Conservation (phyloP, 441 rosid genomes). For the Corymbia calophylla region DNA sequence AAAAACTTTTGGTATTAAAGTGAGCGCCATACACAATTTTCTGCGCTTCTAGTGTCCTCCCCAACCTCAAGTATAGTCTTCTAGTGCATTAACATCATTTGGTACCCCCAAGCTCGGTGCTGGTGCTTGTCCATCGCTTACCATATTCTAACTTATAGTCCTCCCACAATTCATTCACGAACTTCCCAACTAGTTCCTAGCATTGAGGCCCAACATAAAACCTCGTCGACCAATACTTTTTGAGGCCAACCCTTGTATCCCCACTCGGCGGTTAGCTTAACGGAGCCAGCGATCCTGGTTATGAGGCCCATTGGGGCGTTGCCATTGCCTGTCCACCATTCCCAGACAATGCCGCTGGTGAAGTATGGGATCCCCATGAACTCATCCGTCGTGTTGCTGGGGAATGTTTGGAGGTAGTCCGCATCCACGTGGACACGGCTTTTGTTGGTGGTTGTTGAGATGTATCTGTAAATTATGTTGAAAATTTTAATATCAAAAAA, state of each 20-base stretch:
- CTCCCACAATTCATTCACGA: neutral
- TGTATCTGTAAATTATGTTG: too few relatives aligned
- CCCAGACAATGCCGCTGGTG: neutral
- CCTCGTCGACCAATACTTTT: neutral
- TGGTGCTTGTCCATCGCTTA: neutral
- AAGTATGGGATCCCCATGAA: neutral
- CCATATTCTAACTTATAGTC: neutral
- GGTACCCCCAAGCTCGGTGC: neutral
- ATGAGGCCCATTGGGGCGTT: neutral
- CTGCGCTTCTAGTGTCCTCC: too few relatives aligned
- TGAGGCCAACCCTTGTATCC: neutral
- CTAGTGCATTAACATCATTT: neutral
- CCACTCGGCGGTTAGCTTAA: neutral
- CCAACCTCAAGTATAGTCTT: too few relatives aligned
- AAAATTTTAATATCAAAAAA: too few relatives aligned
- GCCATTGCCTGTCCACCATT: neutral
- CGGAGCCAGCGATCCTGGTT: neutral
- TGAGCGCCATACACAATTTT: too few relatives aligned
- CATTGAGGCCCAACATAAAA: neutral
- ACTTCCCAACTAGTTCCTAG: neutral
- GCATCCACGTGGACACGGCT: neutral
- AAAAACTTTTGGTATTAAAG: too few relatives aligned
- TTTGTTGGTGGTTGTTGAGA: too few relatives aligned
- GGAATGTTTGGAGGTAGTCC: neutral
- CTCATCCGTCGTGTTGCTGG: neutral